phyloP scores from a whole-genome alignment of 2,329 filamentous ascomycete genomes.

The Venturia pyrina region DNA sequence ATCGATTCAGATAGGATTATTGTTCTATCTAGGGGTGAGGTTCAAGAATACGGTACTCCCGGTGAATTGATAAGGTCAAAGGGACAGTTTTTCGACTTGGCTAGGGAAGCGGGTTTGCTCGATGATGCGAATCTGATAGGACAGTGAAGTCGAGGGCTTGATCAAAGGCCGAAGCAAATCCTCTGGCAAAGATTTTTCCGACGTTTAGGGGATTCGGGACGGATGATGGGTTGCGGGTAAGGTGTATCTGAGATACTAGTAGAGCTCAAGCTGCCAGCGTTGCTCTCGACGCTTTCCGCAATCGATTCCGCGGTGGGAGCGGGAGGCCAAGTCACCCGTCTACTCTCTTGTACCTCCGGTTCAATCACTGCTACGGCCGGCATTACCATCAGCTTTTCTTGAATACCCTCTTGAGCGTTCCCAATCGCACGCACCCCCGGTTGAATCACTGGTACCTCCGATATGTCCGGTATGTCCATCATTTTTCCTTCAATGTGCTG shows the following conservation, averaged over 20 bases:
- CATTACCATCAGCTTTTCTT: too few relatives aligned
- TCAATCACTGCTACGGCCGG: neutral
- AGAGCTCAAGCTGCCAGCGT: neutral
- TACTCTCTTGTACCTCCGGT: neutral
- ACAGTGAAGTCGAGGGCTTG: neutral
- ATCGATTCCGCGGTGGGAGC: neutral
- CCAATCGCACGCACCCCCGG: neutral
- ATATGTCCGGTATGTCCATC: too few relatives aligned
- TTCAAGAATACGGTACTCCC: constrained; percentile 79
- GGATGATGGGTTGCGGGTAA: neutral
- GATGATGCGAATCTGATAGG: constrained; percentile 24
- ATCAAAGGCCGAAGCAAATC: neutral
- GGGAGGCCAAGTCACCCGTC: neutral
- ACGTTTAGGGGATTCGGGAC: neutral
- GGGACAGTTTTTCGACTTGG: constrained; percentile 71
- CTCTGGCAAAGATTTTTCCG: neutral
- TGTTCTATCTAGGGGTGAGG: constrained; percentile 74
- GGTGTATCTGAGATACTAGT: neutral
- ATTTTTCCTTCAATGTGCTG: too few relatives aligned
- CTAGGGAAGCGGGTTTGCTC: constrained; percentile 69
- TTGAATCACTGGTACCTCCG: neutral
- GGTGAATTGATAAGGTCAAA: constrained; percentile 58
- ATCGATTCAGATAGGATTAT: constrained; percentile 73
- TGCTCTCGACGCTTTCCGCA: neutral
- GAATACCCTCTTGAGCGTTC: too few relatives aligned